These are phyloP conservation scores for Rhynchospora pubera DNA, from an alignment of 176 grass and related monocot species.

Conservation along the genomic window DNA sequence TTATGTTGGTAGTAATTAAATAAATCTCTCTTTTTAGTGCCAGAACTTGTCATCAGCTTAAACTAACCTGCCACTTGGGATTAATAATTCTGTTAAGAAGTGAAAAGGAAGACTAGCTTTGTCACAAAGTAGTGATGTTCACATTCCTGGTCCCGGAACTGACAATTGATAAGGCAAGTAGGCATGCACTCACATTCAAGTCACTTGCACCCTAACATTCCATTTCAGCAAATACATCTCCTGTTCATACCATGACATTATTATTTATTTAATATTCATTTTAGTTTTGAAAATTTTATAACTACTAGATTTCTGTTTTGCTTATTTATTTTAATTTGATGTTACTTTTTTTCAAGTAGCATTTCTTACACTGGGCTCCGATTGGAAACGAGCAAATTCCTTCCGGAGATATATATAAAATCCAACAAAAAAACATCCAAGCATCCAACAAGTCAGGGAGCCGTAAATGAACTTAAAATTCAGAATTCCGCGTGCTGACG, in stretches of 20 bases:
- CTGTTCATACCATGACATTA: neutral
- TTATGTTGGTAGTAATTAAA: neutral
- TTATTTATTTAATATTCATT: neutral
- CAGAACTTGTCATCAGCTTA: neutral
- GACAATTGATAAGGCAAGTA: neutral
- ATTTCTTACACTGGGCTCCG: too few relatives aligned
- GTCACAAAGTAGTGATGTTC: neutral
- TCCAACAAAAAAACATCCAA: too few relatives aligned
- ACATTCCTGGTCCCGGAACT: neutral
- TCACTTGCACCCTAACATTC: too few relatives aligned
- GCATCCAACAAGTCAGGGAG: too few relatives aligned
- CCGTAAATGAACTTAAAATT: too few relatives aligned
- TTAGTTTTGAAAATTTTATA: neutral
- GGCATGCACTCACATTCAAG: neutral
- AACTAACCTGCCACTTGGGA: neutral
- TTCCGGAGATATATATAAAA: too few relatives aligned
- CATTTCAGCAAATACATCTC: neutral
- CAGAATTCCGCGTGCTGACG: too few relatives aligned
- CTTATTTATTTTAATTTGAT: too few relatives aligned
- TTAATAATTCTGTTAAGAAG: neutral
- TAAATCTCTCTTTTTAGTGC: neutral
- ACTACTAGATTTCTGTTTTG: too few relatives aligned
- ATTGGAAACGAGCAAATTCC: too few relatives aligned
- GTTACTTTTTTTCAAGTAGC: neutral
- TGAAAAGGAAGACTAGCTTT: neutral